phyloP scores from a whole-genome alignment of 2,329 filamentous ascomycete species.

The Aplosporella prunicola region DNA sequence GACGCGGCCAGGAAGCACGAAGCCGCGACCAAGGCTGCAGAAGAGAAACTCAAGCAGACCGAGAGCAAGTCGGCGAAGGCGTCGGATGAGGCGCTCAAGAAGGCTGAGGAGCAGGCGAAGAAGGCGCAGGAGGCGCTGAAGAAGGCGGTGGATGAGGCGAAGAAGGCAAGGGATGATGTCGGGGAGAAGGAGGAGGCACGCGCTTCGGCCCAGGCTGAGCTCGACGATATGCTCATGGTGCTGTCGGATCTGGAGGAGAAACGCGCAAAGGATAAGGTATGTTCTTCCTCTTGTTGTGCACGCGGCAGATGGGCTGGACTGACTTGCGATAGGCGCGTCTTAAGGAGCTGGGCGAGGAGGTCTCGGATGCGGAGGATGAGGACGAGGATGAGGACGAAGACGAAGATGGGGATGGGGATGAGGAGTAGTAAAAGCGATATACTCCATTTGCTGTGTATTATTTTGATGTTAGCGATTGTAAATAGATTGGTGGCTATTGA shows the following conservation, averaged over 20 bases:
- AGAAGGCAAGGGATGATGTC: conserved; percentile 15
- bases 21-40: conserved; percentile 7
- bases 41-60: conserved; percentile 25
- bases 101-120: conserved; percentile 38
- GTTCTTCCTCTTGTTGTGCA: conserved; percentile 1
- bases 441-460: too few species aligned
- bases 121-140: conserved; percentile 13
- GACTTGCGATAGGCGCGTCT: conserved; percentile 33
- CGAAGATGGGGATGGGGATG: conserved; percentile 30
- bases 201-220: conserved; percentile 29
- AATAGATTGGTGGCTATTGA: too few species aligned
- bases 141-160: conserved; percentile 8
- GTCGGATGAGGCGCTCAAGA: conserved; percentile 33
- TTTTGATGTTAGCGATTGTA: too few species aligned
- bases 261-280: conserved; percentile 29
- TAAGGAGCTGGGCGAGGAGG: conserved; percentile 36
- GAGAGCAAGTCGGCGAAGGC: conserved; percentile 38
- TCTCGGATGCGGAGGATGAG: conserved; percentile 33
- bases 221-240: conserved; percentile 41
- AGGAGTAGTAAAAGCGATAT: too few species aligned
- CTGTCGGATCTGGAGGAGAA: conserved; percentile 40
- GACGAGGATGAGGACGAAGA: conserved; percentile 33
- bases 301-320: conserved; percentile 9
- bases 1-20: not conserved
- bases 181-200: conserved; percentile 32